Evolutionary conservation across 2,329 filamentous ascomycete species (phyloP), one percentile per base, ranked within the genome.

Genomic region (Periconia digitata): DNA sequence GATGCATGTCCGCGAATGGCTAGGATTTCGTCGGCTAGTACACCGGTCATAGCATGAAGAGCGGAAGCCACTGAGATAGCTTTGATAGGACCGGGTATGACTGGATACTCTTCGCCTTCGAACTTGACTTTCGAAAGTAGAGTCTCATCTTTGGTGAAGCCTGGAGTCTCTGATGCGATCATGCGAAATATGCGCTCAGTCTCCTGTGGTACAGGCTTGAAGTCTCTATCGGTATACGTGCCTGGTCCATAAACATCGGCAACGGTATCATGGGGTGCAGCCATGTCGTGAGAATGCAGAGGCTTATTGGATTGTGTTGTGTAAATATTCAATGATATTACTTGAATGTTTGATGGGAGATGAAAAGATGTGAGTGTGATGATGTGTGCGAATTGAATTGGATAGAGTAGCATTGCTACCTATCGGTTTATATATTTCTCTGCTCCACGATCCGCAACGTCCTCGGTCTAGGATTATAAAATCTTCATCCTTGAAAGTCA

Each of bases 41-140:
- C 49, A 10, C 75, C 75, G 40, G 64, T 66, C 74, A 77, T 76
- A 8, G 69, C 73, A 44, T 76, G 73, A 3, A 77, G 56, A 15
- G 70, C 74, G 6, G 74, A 72, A 4, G 71, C 60, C 3, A 76
- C 62, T 2, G 70, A 68, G n/a, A 71, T 68, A 1, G 73, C 64
- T 51, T 77, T 78, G 45, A 77, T 70, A 2, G 74, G 74, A 1
- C 74, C 71, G 2, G 74, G 75, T 4, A 76, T 67, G 27, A 72
- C 66, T 8, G 75, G 73, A 1, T 69, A 58, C 1, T 67, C 63
- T 16, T 66, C 60, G 6, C 75, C 75, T 5, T 67, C 60, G 47
- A 78, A 77, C 6, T 63, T 49, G 24, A 76, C 74, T 42, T 59
- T 59, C 3, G 63, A 58, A 7, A 71, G 56, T n/a, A 63, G 40